A percentile compares a stretch with the other conserved stretches of the same genome.
phyloP scores from a whole-genome alignment of 2,329 filamentous ascomycete species.

The Fusarium sp. region DNA sequence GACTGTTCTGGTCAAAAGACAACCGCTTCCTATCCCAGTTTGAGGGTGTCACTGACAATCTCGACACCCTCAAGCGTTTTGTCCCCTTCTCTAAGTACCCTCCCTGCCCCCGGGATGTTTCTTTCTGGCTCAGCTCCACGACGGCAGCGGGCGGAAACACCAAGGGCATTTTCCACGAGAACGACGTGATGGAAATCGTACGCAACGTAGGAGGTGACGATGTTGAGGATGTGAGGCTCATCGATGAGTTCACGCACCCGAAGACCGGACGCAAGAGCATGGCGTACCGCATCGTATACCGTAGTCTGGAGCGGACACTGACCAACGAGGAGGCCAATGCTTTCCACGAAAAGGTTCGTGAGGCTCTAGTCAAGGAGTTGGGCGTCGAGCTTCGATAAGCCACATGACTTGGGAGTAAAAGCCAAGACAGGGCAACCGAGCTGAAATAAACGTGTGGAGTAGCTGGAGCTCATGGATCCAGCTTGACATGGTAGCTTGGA shows the following conservation, averaged over 20 bases:
- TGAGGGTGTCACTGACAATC: slow-evolving; percentile 69
- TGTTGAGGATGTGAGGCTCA: slow-evolving; percentile 88
- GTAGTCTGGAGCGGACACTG: slow-evolving; percentile 91
- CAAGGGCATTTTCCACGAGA: slow-evolving; percentile 81
- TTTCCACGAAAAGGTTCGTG: slow-evolving; percentile 78
- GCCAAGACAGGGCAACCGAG: slow-evolving; percentile 28
- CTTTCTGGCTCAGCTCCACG: slow-evolving; percentile 82
- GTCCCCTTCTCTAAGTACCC: slow-evolving; percentile 93
- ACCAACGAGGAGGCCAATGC: slow-evolving; percentile 85
- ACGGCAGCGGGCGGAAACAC: slow-evolving; percentile 65
- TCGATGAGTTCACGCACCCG: slow-evolving; percentile 91
- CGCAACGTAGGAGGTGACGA: slow-evolving; percentile 85
- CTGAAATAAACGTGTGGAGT: slow-evolving; percentile 42
- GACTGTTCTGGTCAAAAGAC: slow-evolving; percentile 95
- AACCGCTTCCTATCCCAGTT: slow-evolving; percentile 91
- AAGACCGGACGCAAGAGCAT: slow-evolving; percentile 86
- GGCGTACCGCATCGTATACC: slow-evolving; percentile 95
- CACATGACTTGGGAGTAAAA: background rate
- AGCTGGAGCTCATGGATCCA: slow-evolving; percentile 40
- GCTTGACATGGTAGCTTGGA: slow-evolving; percentile 34
- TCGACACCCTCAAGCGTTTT: slow-evolving; percentile 73
- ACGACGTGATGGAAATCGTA: slow-evolving; percentile 97
- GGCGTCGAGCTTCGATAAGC: slow-evolving; percentile 75
- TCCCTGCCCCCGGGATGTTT: slow-evolving; percentile 90
- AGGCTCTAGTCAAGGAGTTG: slow-evolving; percentile 76